These are phyloP conservation scores for Heritiera fomes DNA, from an alignment of 345 rosid genomes.

Conservation along the genomic window DNA sequence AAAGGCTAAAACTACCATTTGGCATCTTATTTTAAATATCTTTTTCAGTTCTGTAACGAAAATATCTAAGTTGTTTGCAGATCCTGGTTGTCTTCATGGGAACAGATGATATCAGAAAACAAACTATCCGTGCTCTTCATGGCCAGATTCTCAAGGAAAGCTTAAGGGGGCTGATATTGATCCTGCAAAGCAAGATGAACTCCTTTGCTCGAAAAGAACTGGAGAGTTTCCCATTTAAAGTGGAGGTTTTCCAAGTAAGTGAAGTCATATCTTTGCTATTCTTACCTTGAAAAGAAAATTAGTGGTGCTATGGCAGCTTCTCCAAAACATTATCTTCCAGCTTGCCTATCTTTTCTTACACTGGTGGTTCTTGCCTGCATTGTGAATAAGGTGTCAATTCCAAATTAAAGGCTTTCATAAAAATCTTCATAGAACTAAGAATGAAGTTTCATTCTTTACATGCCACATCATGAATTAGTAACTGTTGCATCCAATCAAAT, in stretches of 20 bases:
- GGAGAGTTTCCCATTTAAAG: constrained; percentile 28
- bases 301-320: neutral
- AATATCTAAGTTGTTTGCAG: constrained; percentile 18
- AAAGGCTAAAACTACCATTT: neutral
- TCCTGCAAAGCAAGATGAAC: constrained; percentile 39
- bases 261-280: neutral
- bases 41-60: neutral
- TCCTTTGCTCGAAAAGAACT: constrained; percentile 29
- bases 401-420: too few species aligned
- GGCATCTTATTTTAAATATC: neutral
- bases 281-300: neutral
- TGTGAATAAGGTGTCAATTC: too few species aligned
- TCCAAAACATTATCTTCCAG: neutral
- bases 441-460: too few species aligned
- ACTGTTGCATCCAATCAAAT: too few species aligned
- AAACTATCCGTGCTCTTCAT: constrained; percentile 11
- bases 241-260: constrained; percentile 38
- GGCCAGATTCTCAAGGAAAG: constrained; percentile 25
- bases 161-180: constrained; percentile 28
- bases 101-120: constrained; percentile 26
- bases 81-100: constrained; percentile 41
- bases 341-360: neutral
- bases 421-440: too few species aligned
- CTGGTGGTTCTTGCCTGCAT: too few species aligned
- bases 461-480: too few species aligned